A percentile compares a stretch with the other conserved stretches of the same genome.
These are phyloP conservation scores for Saccharum spontaneum DNA, from an alignment of 176 grass and related monocot species.

Conservation along the genomic window DNA sequence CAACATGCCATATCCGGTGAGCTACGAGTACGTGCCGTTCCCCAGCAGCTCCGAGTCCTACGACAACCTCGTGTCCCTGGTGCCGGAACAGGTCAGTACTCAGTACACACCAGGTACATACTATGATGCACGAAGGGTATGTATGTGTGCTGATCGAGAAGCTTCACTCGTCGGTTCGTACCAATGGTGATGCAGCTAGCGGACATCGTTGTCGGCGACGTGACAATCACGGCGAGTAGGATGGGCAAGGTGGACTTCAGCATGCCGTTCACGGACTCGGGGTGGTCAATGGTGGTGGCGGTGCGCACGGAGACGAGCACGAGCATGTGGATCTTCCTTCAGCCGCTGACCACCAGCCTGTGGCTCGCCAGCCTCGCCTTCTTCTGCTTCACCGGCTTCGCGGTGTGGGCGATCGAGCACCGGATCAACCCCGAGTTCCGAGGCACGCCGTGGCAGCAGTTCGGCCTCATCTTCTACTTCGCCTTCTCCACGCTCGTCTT, in stretches of 20 bases:
- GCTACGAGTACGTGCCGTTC: slow-evolving; percentile 24
- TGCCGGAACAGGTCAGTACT: slow-evolving; percentile 34
- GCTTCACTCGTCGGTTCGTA: background rate
- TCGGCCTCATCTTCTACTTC: slow-evolving; percentile 58
- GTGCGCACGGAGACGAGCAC: slow-evolving; percentile 32
- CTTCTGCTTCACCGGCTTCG: slow-evolving; percentile 86
- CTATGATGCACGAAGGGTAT: background rate
- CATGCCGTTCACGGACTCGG: slow-evolving; percentile 84
- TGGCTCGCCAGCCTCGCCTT: slow-evolving; percentile 76
- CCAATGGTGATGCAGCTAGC: slow-evolving; percentile 27
- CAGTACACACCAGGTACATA: background rate
- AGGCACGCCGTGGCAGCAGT: slow-evolving; percentile 57
- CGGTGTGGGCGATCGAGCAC: slow-evolving; percentile 87
- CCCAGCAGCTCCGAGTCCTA: slow-evolving; percentile 31
- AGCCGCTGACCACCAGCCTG: slow-evolving; percentile 58
- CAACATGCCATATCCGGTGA: slow-evolving; percentile 27
- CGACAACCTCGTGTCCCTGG: slow-evolving; percentile 27
- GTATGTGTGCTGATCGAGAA: background rate
- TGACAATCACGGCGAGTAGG: slow-evolving; percentile 67
- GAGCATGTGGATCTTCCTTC: slow-evolving; percentile 87
- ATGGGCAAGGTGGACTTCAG: slow-evolving; percentile 65
- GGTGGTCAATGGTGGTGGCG: slow-evolving; percentile 80
- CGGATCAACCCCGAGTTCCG: slow-evolving; percentile 73
- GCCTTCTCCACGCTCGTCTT: no score
- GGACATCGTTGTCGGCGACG: slow-evolving; percentile 61